Evolutionary conservation across 352 stramenopile species (phyloP), one percentile per base, ranked within the genome.

Genomic region (Pythium pectinolyticum): DNA sequence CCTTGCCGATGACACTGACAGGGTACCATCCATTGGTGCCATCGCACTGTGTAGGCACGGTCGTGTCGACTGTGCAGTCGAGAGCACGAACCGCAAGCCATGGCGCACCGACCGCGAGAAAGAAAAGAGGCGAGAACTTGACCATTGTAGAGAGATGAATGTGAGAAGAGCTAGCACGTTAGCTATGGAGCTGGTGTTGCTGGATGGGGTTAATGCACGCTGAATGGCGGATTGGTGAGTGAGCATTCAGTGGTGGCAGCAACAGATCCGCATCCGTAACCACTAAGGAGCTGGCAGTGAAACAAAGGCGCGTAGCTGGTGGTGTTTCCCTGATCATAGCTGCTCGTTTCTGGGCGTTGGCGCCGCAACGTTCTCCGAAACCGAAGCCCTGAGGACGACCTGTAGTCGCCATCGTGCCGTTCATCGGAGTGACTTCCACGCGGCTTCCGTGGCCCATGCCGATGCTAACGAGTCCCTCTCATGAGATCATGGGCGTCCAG

Each of bases 71-170:
- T 1, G 24, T 41, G 45, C 52, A 48, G 25, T 50, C 37, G 27
- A 8, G 19, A 24, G 49, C 59, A 15, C 25, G 40, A 17, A 55
- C 49, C 5, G 30, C 32, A 22, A 66, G 40, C 49, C 25, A 54
- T 8, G 48, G 50, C 7, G 59, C 49, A 10, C 49, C 40, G 31
- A 66, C 41, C 17, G 57, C 47, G 35, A 66, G 19, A 50, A 66
- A 49, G 40, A 66, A 66, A 17, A 34, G 34, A 5, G 59, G 37
- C 11, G 40, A 60, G 30, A 60, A 53, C 59, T 66, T 66, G 49
- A 66, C 59, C 59, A 66, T 66, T 19, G 50, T 46, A n/a, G n/a
- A n/a, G n/a, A n/a, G n/a, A n/a, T n/a, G n/a, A n/a, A 20, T 41
- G 19, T 17, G 34, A 5, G 41, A 8, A 20, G 40, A n/a, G 20